phyloP scores from a whole-genome alignment of 257 asterid genomes.

The Dorcoceras hygrometricum region DNA sequence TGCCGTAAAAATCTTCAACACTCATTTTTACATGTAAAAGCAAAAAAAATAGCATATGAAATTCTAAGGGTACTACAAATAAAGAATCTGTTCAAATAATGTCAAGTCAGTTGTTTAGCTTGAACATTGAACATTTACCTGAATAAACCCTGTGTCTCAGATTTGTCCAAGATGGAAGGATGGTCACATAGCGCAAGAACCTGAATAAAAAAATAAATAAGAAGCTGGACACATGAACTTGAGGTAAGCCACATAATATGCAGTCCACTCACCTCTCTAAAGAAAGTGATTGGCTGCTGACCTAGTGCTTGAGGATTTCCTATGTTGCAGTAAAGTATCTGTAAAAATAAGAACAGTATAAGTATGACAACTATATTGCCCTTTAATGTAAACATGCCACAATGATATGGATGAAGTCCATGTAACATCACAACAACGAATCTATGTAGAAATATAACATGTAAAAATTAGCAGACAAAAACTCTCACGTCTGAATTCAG shows the following conservation, averaged over 20 bases:
- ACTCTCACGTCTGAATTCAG: background rate
- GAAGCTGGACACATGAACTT: constrained; percentile 6
- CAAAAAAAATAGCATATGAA: background rate
- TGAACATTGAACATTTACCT: constrained; percentile 43
- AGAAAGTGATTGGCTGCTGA: constrained; percentile 93
- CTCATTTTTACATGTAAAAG: background rate
- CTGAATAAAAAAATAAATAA: constrained; percentile 35
- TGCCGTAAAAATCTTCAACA: background rate
- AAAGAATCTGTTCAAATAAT: background rate
- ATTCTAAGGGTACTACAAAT: background rate
- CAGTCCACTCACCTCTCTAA: constrained; percentile 72
- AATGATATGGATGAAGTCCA: background rate
- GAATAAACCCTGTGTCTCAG: constrained; percentile 84
- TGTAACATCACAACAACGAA: background rate
- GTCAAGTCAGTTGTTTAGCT: background rate
- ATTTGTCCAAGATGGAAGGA: constrained; percentile 82
- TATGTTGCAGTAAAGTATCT: constrained; percentile 88
- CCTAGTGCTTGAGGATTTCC: constrained; percentile 96
- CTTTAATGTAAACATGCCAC: too few species aligned
- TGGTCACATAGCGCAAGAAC: constrained; percentile 95
- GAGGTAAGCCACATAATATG: background rate
- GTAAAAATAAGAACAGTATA: constrained; percentile 25
- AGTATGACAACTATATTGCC: constrained; percentile 11
- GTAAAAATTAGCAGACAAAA: background rate
- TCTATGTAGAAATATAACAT: background rate